Base-by-base conservation (phyloP, 441 rosid genomes). In the Geranium incanum region DNA sequence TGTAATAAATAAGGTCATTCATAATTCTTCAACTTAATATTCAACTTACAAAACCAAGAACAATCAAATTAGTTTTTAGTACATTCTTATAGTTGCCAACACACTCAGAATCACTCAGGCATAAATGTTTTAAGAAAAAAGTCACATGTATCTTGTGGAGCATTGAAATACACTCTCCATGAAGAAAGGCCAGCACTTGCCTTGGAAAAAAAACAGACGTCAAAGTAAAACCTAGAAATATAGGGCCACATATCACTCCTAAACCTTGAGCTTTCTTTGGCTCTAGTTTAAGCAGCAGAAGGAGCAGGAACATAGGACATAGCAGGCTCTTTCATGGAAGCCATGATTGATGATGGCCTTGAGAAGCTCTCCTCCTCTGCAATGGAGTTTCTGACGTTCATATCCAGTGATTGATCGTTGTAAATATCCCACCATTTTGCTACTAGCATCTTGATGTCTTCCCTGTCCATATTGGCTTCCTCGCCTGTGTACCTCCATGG, bases 401-500 rank as follows among this genome's bases (percentile, higher is more conserved):
- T 67, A 75, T 80, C 88, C 9, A 84, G 86, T 1, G 87, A 83
- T 50, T 75, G 69, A 55, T 86, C 88, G 12, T 86, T 70, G 72
- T 86, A 87, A 39, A 85, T 74, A 64, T 85, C 88, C 86, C 85
- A 76, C 91, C 89, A 87, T 82, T 85, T 85, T 23, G 70, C 71
- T 70, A 84, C 86, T 19, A 84, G 78, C 79, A 81, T 79, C 84
- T 84, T 85, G 71, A 87, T 78, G 79, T 87, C 89, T 70, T 85
- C 84, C 77, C 91, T 78, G 69, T 83, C 85, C 89, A 87, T 87
- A 74, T 87, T 83, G 41, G 70, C 78, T 71, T 87, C 88, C 71
- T 80, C 69, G 45, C 92, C 87, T 8, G 89, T 86, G 66, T 79
- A 87, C 76, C 85, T 86, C 92, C 92, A 87, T 38, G 92, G 88